These are phyloP conservation scores for Talaromyces sp. DNA, from an alignment of 2,329 filamentous ascomycete genomes.

Conservation along the genomic window DNA sequence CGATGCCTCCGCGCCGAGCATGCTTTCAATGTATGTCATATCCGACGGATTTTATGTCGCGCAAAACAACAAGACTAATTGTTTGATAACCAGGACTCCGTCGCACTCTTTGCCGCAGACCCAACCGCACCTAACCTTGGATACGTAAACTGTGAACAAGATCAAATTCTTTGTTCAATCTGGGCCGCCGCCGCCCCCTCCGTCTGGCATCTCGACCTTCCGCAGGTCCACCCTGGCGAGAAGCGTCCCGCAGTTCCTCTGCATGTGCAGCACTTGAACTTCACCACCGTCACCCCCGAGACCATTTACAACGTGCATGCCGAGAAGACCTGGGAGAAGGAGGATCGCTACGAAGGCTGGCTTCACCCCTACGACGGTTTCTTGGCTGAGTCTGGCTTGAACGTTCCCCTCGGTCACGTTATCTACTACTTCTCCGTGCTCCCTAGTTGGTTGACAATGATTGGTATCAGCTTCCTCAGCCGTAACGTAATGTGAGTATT, in stretches of 20 bases:
- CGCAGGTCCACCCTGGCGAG: slow-evolving; percentile 51
- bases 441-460: slow-evolving; percentile 64
- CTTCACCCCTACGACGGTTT: slow-evolving; percentile 61
- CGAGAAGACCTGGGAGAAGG: slow-evolving; percentile 54
- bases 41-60: background rate
- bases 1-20: slow-evolving; percentile 54
- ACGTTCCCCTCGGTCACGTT: slow-evolving; percentile 54
- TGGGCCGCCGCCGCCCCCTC: slow-evolving; percentile 58
- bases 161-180: slow-evolving; percentile 58
- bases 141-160: slow-evolving; percentile 57
- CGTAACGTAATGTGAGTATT: slow-evolving; percentile 59
- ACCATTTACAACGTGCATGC: slow-evolving; percentile 57
- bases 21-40: slow-evolving; percentile 48
- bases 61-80: background rate
- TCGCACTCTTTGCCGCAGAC: slow-evolving; percentile 52
- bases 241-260: slow-evolving; percentile 52
- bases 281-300: slow-evolving; percentile 54
- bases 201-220: slow-evolving; percentile 57
- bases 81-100: slow-evolving; percentile 46
- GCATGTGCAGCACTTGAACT: slow-evolving; percentile 55
- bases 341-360: slow-evolving; percentile 53
- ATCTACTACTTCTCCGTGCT: slow-evolving; percentile 57
- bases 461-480: slow-evolving; percentile 59
- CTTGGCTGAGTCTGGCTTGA: slow-evolving; percentile 53
- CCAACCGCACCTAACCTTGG: slow-evolving; percentile 56